Base-by-base conservation (phyloP, 805 yeast genomes). In the Dipodascopsis uninucleata region DNA sequence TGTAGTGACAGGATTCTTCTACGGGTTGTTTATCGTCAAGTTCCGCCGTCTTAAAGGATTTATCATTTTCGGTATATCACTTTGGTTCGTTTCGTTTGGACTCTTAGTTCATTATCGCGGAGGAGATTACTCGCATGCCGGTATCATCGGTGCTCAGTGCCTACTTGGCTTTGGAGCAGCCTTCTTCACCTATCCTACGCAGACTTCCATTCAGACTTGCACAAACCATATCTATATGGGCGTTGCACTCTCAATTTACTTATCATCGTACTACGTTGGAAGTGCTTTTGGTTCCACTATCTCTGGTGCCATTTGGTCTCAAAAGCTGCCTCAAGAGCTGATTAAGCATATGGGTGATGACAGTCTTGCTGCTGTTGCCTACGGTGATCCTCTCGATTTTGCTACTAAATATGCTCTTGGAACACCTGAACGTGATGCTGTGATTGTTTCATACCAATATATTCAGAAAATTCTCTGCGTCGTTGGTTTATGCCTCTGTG, bases 81-180 rank as follows among this genome's bases (percentile, higher is more conserved):
- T 78, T 58, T 82, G 85, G 82, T 60, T 80, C 39, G 64, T 77
- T 17, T 70, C 84, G 6, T 68, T 77, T 68, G 89, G 87, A 43
- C 55, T 83, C 31, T 66, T 82, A 52, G 66, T 73, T 49, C 71
- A 70, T 46, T 82, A 59, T 66, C 71, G 88, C 60, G 75, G 74
- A 26, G 78, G 79, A 33, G 70, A 64, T 43, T 62, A 65, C 31
- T 70, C 78, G 20, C 65, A 69, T 37, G 56, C 69, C 35, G 88
- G 87, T 53, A 69, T 82, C 44, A 77, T 83, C 60, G 88, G 82
- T 12, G 76, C 81, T 4, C 70, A 77, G 53, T 75, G 81, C 59
- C 59, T 82, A 16, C 63, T 80, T 53, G 89, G 89, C 55, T 72
- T 83, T 46, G 88, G 86, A 56, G 85, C 85, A 34, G 85, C 85